These are phyloP conservation scores for Blastocystis sp. DNA, from an alignment of 352 stramenopile genomes.

Conservation along the genomic window DNA sequence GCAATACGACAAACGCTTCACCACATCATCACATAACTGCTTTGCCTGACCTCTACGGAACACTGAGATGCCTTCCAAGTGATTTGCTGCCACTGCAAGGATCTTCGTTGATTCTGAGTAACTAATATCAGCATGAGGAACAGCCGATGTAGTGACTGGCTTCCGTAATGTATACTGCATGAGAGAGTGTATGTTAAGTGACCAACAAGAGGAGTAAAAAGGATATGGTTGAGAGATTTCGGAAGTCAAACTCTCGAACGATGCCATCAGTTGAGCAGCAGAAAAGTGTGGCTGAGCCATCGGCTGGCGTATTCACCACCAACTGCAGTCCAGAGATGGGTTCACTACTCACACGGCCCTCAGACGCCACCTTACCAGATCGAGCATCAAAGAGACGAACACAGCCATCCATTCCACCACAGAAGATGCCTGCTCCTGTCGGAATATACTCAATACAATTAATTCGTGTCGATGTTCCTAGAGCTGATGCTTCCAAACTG, in stretches of 20 bases:
- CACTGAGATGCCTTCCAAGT: constrained; percentile 9
- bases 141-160: not conserved
- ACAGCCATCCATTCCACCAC: constrained; percentile 2
- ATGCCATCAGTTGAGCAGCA: constrained; percentile 21
- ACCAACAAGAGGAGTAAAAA: not conserved
- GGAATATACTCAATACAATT: constrained; percentile 42
- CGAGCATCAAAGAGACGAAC: constrained; percentile 34
- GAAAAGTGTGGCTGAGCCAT: constrained; percentile 2
- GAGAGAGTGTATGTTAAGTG: not conserved
- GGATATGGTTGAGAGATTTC: constrained; percentile 44
- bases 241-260: constrained; percentile 21
- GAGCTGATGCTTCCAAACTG: not conserved
- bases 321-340: not conserved
- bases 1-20: constrained; percentile 31
- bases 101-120: not conserved
- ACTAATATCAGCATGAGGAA: not conserved
- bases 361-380: not conserved
- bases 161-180: constrained; percentile 14
- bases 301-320: not conserved
- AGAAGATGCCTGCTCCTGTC: constrained; percentile 1
- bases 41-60: not conserved
- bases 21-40: not conserved
- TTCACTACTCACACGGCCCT: not conserved
- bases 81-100: constrained; percentile 35
- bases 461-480: not conserved